Base-by-base conservation (phyloP, 371 early-diverging fungal genomes). In the Mortierella sp. region DNA sequence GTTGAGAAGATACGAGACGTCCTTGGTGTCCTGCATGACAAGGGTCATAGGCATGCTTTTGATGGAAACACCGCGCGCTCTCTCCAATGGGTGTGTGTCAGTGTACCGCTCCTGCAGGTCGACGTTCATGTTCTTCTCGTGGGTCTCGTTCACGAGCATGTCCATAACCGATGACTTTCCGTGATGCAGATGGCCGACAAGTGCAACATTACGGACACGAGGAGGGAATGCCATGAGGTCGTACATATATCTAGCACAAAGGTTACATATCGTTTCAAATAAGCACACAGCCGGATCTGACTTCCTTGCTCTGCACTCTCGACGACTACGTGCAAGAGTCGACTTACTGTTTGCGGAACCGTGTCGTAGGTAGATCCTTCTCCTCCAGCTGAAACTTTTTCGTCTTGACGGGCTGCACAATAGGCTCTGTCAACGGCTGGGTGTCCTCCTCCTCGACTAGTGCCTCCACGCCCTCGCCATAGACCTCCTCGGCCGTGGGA, bases 391-490 rank as follows among this genome's bases (percentile, higher is more conserved):
- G 89, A 64, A 93, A 96, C 69, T 93, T 93, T 76, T 92, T 90
- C 32, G 86, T 82, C 81, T 93, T 93, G 60, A 93, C 81, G 5
- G 99, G 98, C 30, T 95, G 94, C 60, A 99, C 87, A 60, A 98
- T 97, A 32, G 99, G 99, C 76, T 93, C 94, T 0, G 94, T 86
- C 49, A 99, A 83, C n/a, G 96, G 94, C 78, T 98, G 97, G 4
- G 98, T 93, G 80, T 99, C 99, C 79, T 98, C 98, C 64, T 98
- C 98, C 72, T 99, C 95, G 4, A 98, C 98, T 50, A 99, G 72
- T 0, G 94, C 89, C 79, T 99, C 99, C 15, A 98, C 99, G 19
- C 89, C 99, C 26, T 89, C 86, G 7, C 99, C 99, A 79, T 94
- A 99, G n/a, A 99, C 94, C 72, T 97, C 98, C 80, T 94, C 94